These are phyloP conservation scores for Teunomyces lycoperdinae DNA, from an alignment of 805 yeast species.

Conservation along the genomic window DNA sequence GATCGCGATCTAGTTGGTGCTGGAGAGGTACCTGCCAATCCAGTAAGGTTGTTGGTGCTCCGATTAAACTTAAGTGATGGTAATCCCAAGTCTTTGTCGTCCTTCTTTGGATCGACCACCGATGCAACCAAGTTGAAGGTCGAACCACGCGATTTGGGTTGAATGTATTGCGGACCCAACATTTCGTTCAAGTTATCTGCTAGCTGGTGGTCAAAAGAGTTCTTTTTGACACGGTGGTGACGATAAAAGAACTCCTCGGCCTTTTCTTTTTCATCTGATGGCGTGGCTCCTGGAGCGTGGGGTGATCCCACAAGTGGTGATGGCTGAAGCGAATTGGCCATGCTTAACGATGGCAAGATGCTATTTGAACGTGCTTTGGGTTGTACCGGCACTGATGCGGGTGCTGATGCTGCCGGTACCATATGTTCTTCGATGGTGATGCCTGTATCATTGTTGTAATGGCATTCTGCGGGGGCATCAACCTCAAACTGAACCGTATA, in stretches of 20 bases:
- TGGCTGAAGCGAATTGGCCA: constrained; percentile 27
- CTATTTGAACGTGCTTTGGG: constrained; percentile 14
- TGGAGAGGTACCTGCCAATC: constrained; percentile 6
- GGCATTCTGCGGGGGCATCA: constrained; percentile 13
- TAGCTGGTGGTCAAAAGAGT: constrained; percentile 1
- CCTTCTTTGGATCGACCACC: constrained; percentile 34
- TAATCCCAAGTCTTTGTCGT: constrained; percentile 29
- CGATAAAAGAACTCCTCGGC: constrained; percentile 54
- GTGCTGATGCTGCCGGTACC: constrained; percentile 6
- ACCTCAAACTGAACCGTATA: constrained; percentile 70
- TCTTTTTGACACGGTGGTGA: constrained; percentile 10
- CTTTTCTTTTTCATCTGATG: constrained; percentile 34
- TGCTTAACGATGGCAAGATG: constrained; percentile 36
- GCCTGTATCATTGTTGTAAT: constrained; percentile 1
- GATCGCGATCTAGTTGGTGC: constrained; percentile 16
- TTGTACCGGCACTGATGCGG: constrained; percentile 10
- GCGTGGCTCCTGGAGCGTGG: constrained; percentile 14
- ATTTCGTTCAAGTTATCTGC: constrained; percentile 25
- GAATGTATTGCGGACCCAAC: constrained; percentile 34
- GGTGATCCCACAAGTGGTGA: constrained; percentile 16
- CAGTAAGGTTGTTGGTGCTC: constrained; percentile 23
- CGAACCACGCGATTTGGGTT: constrained; percentile 43
- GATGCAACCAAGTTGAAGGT: constrained; percentile 20
- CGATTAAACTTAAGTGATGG: constrained; percentile 37
- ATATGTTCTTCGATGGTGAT: constrained; percentile 1